phyloP scores from a whole-genome alignment of 1,284 basidiomycete genomes.

The Calocybe gambosa region DNA sequence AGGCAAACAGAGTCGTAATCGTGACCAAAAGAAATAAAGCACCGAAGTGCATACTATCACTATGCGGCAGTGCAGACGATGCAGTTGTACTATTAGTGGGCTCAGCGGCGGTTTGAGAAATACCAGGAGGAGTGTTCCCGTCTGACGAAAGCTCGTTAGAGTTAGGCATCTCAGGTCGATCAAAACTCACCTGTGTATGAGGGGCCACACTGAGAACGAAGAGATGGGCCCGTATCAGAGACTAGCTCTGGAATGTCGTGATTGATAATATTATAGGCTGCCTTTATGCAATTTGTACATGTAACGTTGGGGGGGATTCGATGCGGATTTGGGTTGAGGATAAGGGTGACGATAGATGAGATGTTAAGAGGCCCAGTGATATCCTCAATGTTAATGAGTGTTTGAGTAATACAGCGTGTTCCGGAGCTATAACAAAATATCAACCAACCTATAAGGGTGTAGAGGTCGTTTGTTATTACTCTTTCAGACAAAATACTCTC shows the following conservation, averaged over 20 bases:
- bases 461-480: constrained; percentile 39
- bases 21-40: not conserved
- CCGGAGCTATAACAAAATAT: constrained; percentile 21
- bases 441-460: not conserved
- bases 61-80: constrained; percentile 15
- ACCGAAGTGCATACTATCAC: not conserved
- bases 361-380: constrained; percentile 27
- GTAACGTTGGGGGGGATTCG: constrained; percentile 37
- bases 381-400: constrained; percentile 44
- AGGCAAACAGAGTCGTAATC: not conserved
- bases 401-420: constrained; percentile 48
- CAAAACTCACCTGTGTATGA: constrained; percentile 40
- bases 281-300: constrained; percentile 53
- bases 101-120: constrained; percentile 26
- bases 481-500: constrained; percentile 47
- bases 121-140: constrained; percentile 30
- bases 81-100: constrained; percentile 18
- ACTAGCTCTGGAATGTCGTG: constrained; percentile 30
- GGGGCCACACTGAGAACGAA: constrained; percentile 42
- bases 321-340: constrained; percentile 11
- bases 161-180: not conserved
- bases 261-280: constrained; percentile 41
- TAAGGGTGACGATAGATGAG: constrained; percentile 15
- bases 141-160: constrained; percentile 20
- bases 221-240: constrained; percentile 23